Percentiles rank a stretch among this genome's conserved stretches.
These are phyloP conservation scores for Clathrospora elynae DNA, from an alignment of 2,329 filamentous ascomycete genomes.

Conservation along the genomic window DNA sequence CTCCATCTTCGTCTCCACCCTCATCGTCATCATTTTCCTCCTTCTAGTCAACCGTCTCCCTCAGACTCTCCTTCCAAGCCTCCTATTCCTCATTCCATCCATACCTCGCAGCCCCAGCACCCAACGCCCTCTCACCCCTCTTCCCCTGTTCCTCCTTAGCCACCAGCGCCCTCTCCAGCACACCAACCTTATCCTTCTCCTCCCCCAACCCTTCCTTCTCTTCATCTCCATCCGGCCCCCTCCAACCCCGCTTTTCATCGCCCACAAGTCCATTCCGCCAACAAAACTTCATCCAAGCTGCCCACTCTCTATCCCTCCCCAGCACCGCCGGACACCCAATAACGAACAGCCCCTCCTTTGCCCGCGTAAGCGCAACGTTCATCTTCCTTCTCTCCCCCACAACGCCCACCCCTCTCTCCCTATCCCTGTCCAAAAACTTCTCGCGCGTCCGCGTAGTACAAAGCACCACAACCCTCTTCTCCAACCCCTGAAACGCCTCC, in stretches of 20 bases:
- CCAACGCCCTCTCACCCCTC: constrained; percentile 19
- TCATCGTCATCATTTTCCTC: constrained; percentile 5
- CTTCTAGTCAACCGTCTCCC: constrained; percentile 27
- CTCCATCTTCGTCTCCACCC: too few species aligned
- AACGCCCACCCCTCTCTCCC: constrained; percentile 42
- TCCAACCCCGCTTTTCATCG: constrained; percentile 17
- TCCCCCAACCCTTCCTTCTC: constrained; percentile 1
- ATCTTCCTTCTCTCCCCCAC: constrained; percentile 48
- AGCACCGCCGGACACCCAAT: constrained; percentile 50
- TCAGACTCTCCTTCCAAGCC: constrained; percentile 30
- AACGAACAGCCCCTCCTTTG: constrained; percentile 51
- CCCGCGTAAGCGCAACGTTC: constrained; percentile 54
- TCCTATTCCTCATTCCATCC: constrained; percentile 25
- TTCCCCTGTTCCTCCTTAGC: constrained; percentile 22
- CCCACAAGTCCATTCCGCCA: constrained; percentile 44
- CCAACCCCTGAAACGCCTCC: constrained; percentile 55
- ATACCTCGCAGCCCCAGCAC: constrained; percentile 13
- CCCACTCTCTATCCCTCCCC: constrained; percentile 47
- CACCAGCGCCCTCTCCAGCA: constrained; percentile 35
- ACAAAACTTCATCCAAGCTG: constrained; percentile 47
- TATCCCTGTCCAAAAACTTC: constrained; percentile 43
- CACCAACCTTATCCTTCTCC: constrained; percentile 28
- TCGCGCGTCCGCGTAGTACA: constrained; percentile 50
- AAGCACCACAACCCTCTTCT: constrained; percentile 52
- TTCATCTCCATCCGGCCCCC: constrained; percentile 15